These are phyloP conservation scores for Phytophthora multivora DNA, from an alignment of 352 stramenopile genomes.

Conservation along the genomic window DNA sequence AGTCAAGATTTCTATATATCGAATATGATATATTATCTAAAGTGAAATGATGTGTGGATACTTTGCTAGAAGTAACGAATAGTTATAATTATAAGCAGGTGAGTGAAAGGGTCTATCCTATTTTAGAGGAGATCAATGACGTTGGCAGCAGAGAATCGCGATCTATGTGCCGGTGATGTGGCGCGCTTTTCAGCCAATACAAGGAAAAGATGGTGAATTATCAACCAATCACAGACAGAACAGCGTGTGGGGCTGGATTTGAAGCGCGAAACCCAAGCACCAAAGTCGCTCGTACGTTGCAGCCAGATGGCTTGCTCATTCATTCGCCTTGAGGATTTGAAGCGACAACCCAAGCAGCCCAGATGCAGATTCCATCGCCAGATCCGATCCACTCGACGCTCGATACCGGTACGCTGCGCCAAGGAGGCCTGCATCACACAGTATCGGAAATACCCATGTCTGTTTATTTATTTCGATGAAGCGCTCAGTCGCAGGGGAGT, in stretches of 20 bases:
- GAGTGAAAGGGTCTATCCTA: background rate
- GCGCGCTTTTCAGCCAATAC: constrained; percentile 21
- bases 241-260: constrained; percentile 6
- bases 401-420: too few species aligned
- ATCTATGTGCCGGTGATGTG: constrained; percentile 24
- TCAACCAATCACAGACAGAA: background rate
- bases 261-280: constrained; percentile 15
- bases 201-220: constrained; percentile 24
- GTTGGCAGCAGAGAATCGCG: constrained; percentile 15
- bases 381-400: too few species aligned
- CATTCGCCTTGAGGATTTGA: constrained; percentile 16
- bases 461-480: too few species aligned
- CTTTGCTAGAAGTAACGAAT: too few species aligned
- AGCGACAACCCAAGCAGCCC: constrained; percentile 1
- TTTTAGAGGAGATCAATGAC: background rate
- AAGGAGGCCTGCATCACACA: too few species aligned
- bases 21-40: too few species aligned
- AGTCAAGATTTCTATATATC: too few species aligned
- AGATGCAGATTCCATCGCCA: background rate
- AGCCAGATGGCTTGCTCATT: constrained; percentile 25
- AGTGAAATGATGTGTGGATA: too few species aligned
- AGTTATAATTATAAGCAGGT: too few species aligned
- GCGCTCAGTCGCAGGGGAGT: too few species aligned
- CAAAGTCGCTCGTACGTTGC: constrained; percentile 12
- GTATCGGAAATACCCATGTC: too few species aligned